Conservation (phyloP, 192 early-diverging fungal genomes). For the Backusella australiensis region DNA sequence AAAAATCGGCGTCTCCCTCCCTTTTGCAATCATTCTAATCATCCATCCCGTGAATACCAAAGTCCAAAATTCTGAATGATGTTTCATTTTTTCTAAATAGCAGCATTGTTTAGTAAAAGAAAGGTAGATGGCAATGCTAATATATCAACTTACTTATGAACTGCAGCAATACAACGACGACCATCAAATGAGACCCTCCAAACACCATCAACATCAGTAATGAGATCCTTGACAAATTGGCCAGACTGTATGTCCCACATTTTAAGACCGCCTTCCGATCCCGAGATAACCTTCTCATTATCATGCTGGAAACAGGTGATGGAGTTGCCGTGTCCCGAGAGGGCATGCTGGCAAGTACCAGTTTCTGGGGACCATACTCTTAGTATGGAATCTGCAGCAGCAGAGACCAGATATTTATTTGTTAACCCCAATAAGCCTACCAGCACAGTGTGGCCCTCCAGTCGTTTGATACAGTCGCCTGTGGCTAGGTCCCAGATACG, state of each 20-base stretch:
- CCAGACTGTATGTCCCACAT: constrained; percentile 96
- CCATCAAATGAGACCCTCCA: constrained; percentile 97
- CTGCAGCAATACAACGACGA: constrained; percentile 76
- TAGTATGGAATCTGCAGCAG: constrained; percentile 92
- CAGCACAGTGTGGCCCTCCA: constrained; percentile 91
- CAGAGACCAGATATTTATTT: constrained; percentile 85
- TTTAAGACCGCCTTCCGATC: constrained; percentile 91
- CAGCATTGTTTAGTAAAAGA: not conserved
- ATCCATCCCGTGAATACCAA: constrained; percentile 44
- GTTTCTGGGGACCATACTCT: constrained; percentile 86
- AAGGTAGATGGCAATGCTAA: not conserved
- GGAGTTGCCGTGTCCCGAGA: constrained; percentile 79
- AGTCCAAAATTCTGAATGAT: constrained; percentile 83
- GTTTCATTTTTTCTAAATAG: constrained; percentile 46
- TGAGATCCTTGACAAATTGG: constrained; percentile 76
- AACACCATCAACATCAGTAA: constrained; percentile 79
- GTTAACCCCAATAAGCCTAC: constrained; percentile 91
- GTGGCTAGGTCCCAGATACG: constrained; percentile 90
- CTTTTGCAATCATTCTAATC: not conserved
- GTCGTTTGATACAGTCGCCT: constrained; percentile 70
- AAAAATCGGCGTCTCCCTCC: not conserved
- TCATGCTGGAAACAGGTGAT: constrained; percentile 99
- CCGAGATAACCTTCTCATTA: constrained; percentile 87
- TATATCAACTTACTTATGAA: constrained; percentile 49
- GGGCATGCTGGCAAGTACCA: constrained; percentile 59